A percentile compares a stretch with the other conserved stretches of the same genome.
Evolutionary conservation across 1,284 basidiomycete species (phyloP).

Genomic region (Hypsizygus ulmarius): DNA sequence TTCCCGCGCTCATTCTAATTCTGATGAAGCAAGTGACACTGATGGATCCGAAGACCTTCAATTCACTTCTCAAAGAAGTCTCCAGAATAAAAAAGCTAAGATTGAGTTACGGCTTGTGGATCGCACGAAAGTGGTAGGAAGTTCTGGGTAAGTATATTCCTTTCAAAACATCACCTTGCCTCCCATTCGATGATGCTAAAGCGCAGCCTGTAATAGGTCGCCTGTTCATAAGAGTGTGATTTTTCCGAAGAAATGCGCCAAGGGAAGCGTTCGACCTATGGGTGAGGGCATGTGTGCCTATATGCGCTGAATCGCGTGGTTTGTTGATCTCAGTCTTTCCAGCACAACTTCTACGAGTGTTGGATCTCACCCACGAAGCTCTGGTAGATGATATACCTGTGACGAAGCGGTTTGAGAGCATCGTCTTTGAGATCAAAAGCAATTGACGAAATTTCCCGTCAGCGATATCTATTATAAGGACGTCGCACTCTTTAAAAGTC

Average conservation of each 20-base stretch:
- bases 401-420: slow-evolving; percentile 63
- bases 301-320: slow-evolving; percentile 15
- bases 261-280: slow-evolving; percentile 49
- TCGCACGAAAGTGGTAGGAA: slow-evolving; percentile 22
- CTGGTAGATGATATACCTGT: slow-evolving; percentile 49
- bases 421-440: background rate
- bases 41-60: slow-evolving; percentile 9
- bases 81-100: slow-evolving; percentile 20
- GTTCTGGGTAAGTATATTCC: slow-evolving; percentile 21
- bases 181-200: slow-evolving; percentile 2
- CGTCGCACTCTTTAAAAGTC: slow-evolving; percentile 70
- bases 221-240: slow-evolving; percentile 24
- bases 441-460: background rate
- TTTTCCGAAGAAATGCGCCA: slow-evolving; percentile 38
- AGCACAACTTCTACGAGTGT: slow-evolving; percentile 66
- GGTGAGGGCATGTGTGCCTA: slow-evolving; percentile 38
- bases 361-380: slow-evolving; percentile 65
- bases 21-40: slow-evolving; percentile 11
- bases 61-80: background rate
- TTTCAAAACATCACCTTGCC: background rate
- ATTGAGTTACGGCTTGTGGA: slow-evolving; percentile 32
- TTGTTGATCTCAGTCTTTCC: slow-evolving; percentile 9
- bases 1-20: slow-evolving; percentile 12
- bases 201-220: slow-evolving; percentile 8
- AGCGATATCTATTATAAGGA: slow-evolving; percentile 91